phyloP scores from a whole-genome alignment of 306 rosid genomes.

The Cicer arietinum region DNA sequence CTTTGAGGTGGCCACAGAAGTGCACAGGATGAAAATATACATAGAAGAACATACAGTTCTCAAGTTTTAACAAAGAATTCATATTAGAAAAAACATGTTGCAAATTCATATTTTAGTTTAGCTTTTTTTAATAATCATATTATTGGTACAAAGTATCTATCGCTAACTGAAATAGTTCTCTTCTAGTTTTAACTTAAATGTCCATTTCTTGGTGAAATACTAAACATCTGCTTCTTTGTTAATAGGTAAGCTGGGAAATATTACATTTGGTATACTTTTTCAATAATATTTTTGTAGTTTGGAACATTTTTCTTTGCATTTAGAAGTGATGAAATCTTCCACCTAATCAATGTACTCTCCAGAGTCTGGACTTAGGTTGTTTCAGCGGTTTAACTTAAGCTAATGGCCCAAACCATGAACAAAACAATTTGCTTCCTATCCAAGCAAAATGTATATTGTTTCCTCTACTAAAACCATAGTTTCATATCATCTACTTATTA shows the following conservation, averaged over 20 bases:
- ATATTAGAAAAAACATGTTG: not conserved
- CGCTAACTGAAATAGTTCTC: not conserved
- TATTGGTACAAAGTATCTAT: no score
- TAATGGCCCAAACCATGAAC: constrained; percentile 4
- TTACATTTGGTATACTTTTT: not conserved
- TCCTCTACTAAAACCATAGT: not conserved
- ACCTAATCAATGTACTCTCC: not conserved
- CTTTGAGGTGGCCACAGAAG: constrained; percentile 53
- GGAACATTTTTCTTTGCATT: not conserved
- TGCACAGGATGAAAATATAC: constrained; percentile 44
- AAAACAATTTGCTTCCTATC: constrained; percentile 16
- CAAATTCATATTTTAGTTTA: not conserved
- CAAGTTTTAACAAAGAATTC: not conserved
- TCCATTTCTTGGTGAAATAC: not conserved
- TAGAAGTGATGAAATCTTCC: constrained; percentile 12
- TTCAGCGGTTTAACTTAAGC: not conserved
- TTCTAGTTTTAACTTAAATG: not conserved
- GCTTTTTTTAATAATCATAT: no score
- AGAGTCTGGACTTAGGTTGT: constrained; percentile 4
- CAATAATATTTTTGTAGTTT: not conserved
- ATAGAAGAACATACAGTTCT: not conserved
- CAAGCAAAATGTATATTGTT: not conserved
- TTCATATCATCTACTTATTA: not conserved
- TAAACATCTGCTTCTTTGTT: constrained; percentile 4
- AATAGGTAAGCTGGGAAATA: constrained; percentile 1